Evolutionary conservation across 2,329 filamentous ascomycete species (phyloP).

Genomic region (Dendrostoma leiphaemia): DNA sequence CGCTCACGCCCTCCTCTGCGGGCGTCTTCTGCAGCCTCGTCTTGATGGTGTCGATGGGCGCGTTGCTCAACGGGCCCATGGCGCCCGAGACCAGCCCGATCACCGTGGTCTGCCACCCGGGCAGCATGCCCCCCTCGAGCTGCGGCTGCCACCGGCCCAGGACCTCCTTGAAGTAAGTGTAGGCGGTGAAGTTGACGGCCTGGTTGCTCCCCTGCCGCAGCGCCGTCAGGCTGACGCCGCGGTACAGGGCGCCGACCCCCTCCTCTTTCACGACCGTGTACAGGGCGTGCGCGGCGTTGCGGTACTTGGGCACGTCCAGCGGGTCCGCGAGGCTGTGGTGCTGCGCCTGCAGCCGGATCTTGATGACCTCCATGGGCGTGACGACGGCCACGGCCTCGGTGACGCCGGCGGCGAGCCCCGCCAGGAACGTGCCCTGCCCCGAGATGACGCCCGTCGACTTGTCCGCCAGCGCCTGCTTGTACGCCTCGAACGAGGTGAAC

Average conservation of each 20-base stretch:
- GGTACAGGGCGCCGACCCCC: constrained; percentile 82
- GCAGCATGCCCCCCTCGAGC: constrained; percentile 63
- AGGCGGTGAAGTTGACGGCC: constrained; percentile 98
- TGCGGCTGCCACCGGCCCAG: constrained; percentile 73
- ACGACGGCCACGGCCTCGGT: constrained; percentile 96
- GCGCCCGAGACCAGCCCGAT: constrained; percentile 91
- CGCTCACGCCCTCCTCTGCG: constrained; percentile 76
- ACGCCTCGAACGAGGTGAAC: constrained; percentile 95
- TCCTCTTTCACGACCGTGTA: constrained; percentile 94
- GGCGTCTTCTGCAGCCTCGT: constrained; percentile 90
- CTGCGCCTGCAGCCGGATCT: constrained; percentile 97
- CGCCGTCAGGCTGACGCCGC: constrained; percentile 90
- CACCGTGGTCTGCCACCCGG: constrained; percentile 83
- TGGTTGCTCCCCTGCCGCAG: constrained; percentile 95
- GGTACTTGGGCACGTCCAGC: constrained; percentile 93
- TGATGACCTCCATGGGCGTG: constrained; percentile 98
- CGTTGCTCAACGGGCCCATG: constrained; percentile 94
- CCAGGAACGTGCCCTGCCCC: constrained; percentile 64
- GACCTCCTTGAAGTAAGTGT: constrained; percentile 84
- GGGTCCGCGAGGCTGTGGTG: constrained; percentile 98
- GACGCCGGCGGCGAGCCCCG: constrained; percentile 87
- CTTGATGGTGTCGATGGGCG: constrained; percentile 99
- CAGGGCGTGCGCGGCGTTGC: constrained; percentile 78
- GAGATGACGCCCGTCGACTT: constrained; percentile 64
- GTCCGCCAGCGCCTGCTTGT: constrained; percentile 80